These are phyloP conservation scores for Petrea volubilis DNA, from an alignment of 257 asterid genomes.

Conservation along the genomic window DNA sequence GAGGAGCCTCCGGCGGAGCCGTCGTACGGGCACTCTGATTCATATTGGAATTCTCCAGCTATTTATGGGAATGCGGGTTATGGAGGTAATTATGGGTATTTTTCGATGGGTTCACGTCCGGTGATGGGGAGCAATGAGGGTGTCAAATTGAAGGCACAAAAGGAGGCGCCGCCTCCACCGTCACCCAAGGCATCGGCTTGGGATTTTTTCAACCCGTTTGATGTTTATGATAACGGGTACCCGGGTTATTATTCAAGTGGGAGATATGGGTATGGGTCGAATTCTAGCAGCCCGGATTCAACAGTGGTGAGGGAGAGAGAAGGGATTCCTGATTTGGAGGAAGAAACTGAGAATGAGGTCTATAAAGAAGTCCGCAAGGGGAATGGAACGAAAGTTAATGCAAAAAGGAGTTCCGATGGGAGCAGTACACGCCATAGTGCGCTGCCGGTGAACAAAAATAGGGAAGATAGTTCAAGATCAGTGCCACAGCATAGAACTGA, in stretches of 20 bases:
- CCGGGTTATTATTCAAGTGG: slow-evolving; percentile 40
- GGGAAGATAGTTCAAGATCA: slow-evolving; percentile 35
- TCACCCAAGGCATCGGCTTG: slow-evolving; percentile 74
- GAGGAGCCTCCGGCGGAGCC: slow-evolving; percentile 63
- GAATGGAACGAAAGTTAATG: slow-evolving; percentile 34
- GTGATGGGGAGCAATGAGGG: slow-evolving; percentile 28
- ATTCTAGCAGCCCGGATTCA: slow-evolving; percentile 85
- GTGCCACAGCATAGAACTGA: slow-evolving; percentile 37
- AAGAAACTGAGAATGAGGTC: slow-evolving; percentile 80
- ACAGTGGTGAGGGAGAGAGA: slow-evolving; percentile 90
- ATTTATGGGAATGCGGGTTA: slow-evolving; percentile 30
- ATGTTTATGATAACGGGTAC: slow-evolving; percentile 47
- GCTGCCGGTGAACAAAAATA: slow-evolving; percentile 20
- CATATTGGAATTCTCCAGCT: slow-evolving; percentile 45
- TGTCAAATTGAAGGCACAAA: slow-evolving; percentile 38
- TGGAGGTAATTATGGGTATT: slow-evolving; percentile 51
- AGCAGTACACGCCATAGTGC: slow-evolving; percentile 35
- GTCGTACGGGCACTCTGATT: slow-evolving; percentile 56
- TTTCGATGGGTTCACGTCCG: slow-evolving; percentile 24
- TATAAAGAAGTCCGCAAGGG: slow-evolving; percentile 43
- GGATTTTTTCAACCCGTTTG: slow-evolving; percentile 86
- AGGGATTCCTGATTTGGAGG: slow-evolving; percentile 98
- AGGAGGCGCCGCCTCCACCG: slow-evolving; percentile 89
- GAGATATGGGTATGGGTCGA: slow-evolving; percentile 48
- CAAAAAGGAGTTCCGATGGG: slow-evolving; percentile 36